phyloP scores from a whole-genome alignment of 176 grass and related monocot species.

The Rhynchospora tenuis region DNA sequence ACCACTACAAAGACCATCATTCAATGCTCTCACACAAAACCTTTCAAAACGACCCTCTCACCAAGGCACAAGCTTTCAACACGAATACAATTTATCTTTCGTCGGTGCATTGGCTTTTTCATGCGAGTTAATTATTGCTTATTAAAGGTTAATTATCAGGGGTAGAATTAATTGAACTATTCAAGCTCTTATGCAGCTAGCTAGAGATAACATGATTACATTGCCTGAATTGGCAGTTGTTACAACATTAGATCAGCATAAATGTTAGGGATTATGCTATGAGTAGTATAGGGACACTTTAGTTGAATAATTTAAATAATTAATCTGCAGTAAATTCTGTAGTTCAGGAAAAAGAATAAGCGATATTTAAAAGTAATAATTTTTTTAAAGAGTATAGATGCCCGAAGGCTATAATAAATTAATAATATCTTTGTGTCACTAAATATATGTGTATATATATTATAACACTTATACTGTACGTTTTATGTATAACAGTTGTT shows the following conservation, averaged over 20 bases:
- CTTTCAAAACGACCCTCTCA: background rate
- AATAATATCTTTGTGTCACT: background rate
- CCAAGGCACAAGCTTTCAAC: background rate
- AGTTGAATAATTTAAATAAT: background rate
- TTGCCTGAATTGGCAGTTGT: background rate
- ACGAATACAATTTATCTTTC: background rate
- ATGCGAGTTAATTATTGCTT: too few relatives aligned
- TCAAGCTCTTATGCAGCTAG: background rate
- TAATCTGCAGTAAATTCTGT: background rate
- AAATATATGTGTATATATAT: background rate
- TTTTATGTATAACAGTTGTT: background rate
- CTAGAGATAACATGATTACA: background rate
- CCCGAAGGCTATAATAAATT: background rate
- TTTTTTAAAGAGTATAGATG: too few relatives aligned
- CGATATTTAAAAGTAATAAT: too few relatives aligned
- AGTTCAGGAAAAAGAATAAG: background rate
- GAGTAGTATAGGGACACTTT: background rate
- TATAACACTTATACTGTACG: background rate
- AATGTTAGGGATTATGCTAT: background rate
- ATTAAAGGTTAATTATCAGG: background rate
- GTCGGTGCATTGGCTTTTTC: background rate
- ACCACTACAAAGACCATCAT: background rate
- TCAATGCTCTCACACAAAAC: constrained; percentile 3
- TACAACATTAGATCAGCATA: background rate
- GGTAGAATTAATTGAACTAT: background rate